phyloP scores from a whole-genome alignment of 2,329 filamentous ascomycete species.

The Macrophomina phaseolina region DNA sequence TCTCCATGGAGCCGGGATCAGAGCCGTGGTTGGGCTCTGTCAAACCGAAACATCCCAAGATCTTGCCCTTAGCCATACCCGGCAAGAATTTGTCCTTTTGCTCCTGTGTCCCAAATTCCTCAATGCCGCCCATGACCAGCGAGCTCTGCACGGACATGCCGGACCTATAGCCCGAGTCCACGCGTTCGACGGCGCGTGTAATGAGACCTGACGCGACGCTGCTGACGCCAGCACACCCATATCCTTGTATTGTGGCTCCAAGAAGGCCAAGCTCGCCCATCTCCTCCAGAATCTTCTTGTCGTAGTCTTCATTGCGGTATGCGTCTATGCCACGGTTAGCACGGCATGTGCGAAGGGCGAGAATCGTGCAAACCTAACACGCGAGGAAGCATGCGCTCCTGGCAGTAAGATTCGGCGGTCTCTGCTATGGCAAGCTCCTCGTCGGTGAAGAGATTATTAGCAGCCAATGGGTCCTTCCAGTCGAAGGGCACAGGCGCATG shows the following conservation, averaged over 20 bases:
- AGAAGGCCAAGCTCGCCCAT: slow-evolving; percentile 93
- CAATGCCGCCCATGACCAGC: slow-evolving; percentile 89
- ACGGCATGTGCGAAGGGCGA: neutral
- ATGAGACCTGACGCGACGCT: slow-evolving; percentile 89
- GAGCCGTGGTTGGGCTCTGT: slow-evolving; percentile 94
- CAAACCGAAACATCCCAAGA: slow-evolving; percentile 85
- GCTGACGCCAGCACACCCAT: slow-evolving; percentile 85
- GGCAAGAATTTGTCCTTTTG: slow-evolving; percentile 86
- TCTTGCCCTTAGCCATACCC: slow-evolving; percentile 78
- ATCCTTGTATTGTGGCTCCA: slow-evolving; percentile 84
- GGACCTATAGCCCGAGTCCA: slow-evolving; percentile 89
- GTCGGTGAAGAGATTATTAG: slow-evolving; percentile 79
- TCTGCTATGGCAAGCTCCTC: slow-evolving; percentile 90
- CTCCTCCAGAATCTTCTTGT: slow-evolving; percentile 82
- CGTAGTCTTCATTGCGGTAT: slow-evolving; percentile 86
- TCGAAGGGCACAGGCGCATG: slow-evolving; percentile 66
- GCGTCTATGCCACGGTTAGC: slow-evolving; percentile 63
- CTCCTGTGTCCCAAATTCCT: slow-evolving; percentile 85
- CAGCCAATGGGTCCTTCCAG: slow-evolving; percentile 87
- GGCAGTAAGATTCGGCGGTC: slow-evolving; percentile 91
- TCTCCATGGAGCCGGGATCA: slow-evolving; percentile 91
- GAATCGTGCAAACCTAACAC: slow-evolving; percentile 69
- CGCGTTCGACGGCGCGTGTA: slow-evolving; percentile 85
- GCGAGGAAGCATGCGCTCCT: slow-evolving; percentile 83
- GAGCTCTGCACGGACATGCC: slow-evolving; percentile 94